phyloP scores from a whole-genome alignment of 495 filamentous ascomycete genomes.

The Hypoxylon perforatum region DNA sequence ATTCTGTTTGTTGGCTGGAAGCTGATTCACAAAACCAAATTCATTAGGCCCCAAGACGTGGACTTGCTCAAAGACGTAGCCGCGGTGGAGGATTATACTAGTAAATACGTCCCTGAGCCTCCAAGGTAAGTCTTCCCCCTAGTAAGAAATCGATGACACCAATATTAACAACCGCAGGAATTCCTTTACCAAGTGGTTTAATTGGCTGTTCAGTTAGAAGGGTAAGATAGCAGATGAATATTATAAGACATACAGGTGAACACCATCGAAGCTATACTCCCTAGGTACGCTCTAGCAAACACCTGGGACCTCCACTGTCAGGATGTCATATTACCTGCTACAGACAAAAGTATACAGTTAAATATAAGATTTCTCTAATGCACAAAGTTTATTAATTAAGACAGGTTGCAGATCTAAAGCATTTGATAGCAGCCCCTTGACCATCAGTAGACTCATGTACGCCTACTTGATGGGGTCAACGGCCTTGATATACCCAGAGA shows the following conservation, averaged over 20 bases:
- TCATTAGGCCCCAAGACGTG: constrained; percentile 67
- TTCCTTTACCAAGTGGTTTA: constrained; percentile 29
- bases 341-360: no score
- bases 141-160: constrained; percentile 4
- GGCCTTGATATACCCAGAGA: neutral
- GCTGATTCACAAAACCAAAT: constrained; percentile 69
- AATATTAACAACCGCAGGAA: constrained; percentile 21
- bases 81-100: constrained; percentile 79
- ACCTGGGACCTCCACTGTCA: no score
- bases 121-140: constrained; percentile 63
- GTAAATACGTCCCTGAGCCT: constrained; percentile 67
- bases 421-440: no score
- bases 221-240: no score
- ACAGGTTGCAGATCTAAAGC: no score
- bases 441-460: neutral
- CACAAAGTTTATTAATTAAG: constrained; percentile 12
- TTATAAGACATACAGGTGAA: neutral
- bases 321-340: no score
- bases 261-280: no score
- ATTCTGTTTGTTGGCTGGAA: constrained; percentile 78
- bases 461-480: constrained; percentile 4
- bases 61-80: constrained; percentile 72
- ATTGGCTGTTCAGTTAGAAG: constrained; percentile 28
- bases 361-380: neutral
- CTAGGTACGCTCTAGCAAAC: no score